Base-by-base conservation (phyloP, 805 yeast species). In the Metschnikowia proteae region DNA sequence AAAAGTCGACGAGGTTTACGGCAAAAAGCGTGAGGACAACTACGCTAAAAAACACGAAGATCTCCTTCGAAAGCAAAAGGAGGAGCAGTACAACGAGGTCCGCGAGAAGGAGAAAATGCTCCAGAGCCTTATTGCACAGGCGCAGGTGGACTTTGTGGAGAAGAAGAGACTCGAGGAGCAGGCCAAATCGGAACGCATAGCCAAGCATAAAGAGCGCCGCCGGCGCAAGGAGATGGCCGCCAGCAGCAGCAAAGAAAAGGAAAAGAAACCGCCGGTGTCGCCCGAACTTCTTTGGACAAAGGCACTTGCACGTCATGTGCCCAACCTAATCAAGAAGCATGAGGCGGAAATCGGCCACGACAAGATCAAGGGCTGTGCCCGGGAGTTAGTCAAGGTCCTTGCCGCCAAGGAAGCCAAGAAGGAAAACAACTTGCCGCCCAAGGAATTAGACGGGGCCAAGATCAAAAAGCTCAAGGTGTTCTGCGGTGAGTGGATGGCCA, bases 321-420 rank as follows among this genome's bases (percentile, higher is more conserved):
- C 97, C 7, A 89, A 90, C 59, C 65, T 86, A 60, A 73, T 91
- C 47, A 82, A 82, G 54, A 80, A 79, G 55, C 81, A 85, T 63
- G 84, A 81, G 54, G 62, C 72, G 2, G 83, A 81, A 46, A 72
- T 92, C 23, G 90, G 89, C 4, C 82, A 81, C 49, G 96, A 86
- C 4, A 75, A 81, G 48, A 60, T 88, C 45, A 92, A 91, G 66
- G 76, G 76, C 34, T 85, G 90, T 66, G 88, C 96, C 2, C 79
- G 81, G 51, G 96, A 90, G 43, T 81, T 92, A 49, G 89, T 84
- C 4, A 78, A 82, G 53, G 67, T 73, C 0, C 70, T 94, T 38
- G 80, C 83, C 0, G 74, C 76, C 4, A 94, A 92, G 63, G 97
- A 89, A 63, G 43, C 77, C 48, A 77, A 75, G 50, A 70, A 78